phyloP scores from a whole-genome alignment of 2,329 filamentous ascomycete species.

The Pestalotiopsis sp. region DNA sequence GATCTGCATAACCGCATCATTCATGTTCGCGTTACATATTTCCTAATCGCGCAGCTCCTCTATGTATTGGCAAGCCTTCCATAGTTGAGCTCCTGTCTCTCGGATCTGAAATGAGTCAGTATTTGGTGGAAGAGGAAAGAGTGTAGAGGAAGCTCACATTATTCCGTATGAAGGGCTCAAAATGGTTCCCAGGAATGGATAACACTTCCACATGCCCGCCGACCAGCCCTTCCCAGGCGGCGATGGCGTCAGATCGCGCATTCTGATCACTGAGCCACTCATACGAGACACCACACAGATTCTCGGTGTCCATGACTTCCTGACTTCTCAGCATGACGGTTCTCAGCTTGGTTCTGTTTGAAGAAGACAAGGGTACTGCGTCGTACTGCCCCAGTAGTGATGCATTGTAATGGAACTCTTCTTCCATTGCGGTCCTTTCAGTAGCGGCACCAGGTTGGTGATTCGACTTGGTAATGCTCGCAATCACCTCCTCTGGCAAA shows the following conservation, averaged over 20 bases:
- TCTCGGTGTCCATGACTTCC: conserved; percentile 17
- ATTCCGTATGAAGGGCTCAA: conserved; percentile 6
- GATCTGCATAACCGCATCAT: background rate
- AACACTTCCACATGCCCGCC: conserved; percentile 3
- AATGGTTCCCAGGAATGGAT: conserved; percentile 11
- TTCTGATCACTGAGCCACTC: conserved; percentile 16
- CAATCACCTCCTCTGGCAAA: conserved; percentile 35
- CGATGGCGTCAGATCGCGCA: background rate
- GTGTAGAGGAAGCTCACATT: conserved; percentile 1
- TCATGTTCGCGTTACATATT: background rate
- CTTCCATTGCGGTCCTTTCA: conserved; percentile 1
- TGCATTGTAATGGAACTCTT: conserved; percentile 15
- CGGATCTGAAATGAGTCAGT: conserved; percentile 6
- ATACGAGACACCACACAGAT: conserved; percentile 22
- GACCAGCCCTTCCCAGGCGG: conserved; percentile 6
- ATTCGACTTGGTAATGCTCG: background rate
- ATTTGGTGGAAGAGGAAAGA: background rate
- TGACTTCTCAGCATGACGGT: conserved; percentile 13
- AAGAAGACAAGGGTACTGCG: background rate
- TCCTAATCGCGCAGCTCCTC: background rate
- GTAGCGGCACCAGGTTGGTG: background rate
- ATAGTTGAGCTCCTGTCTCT: conserved; percentile 8
- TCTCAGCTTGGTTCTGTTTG: background rate
- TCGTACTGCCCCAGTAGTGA: conserved; percentile 14
- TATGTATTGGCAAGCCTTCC: conserved; percentile 10